Conservation (phyloP, 2,329 filamentous ascomycete genomes). For the Aspergillus niger region DNA sequence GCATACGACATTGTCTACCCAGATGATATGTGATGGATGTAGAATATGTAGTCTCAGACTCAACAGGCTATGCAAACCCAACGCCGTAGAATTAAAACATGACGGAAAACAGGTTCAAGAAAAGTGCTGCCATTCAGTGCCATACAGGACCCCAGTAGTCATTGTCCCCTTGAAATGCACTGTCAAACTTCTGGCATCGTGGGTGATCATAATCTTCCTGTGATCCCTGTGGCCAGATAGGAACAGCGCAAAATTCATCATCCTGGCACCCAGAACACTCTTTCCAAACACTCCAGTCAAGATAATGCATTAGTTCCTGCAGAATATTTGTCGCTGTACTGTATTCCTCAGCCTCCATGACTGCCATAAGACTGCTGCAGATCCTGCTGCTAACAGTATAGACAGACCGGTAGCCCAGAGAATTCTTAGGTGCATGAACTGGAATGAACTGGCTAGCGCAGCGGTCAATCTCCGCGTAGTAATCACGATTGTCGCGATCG, state of each 20-base stretch:
- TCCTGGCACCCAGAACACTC: conserved; percentile 1
- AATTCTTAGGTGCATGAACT: not conserved
- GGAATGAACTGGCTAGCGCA: conserved; percentile 1
- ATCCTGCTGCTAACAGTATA: not conserved
- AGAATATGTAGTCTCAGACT: no score
- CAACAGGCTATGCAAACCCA: no score
- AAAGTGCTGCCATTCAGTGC: not conserved
- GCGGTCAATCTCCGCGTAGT: not conserved
- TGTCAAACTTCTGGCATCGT: not conserved
- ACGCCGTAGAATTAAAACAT: no score
- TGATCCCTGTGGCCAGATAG: not conserved
- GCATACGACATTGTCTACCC: no score
- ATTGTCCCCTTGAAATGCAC: not conserved
- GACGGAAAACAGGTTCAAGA: no score
- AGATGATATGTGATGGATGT: no score
- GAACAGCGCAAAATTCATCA: not conserved
- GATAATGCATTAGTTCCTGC: not conserved
- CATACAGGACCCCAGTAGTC: not conserved
- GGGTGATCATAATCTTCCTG: not conserved
- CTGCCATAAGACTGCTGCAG: not conserved
- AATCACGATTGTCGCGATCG: not conserved
- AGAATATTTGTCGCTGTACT: not conserved
- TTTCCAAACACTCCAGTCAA: not conserved
- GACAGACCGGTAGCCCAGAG: not conserved
- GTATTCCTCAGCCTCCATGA: not conserved